phyloP scores from a whole-genome alignment of 768 basidiomycete genomes.

The Leccinum obscurum region DNA sequence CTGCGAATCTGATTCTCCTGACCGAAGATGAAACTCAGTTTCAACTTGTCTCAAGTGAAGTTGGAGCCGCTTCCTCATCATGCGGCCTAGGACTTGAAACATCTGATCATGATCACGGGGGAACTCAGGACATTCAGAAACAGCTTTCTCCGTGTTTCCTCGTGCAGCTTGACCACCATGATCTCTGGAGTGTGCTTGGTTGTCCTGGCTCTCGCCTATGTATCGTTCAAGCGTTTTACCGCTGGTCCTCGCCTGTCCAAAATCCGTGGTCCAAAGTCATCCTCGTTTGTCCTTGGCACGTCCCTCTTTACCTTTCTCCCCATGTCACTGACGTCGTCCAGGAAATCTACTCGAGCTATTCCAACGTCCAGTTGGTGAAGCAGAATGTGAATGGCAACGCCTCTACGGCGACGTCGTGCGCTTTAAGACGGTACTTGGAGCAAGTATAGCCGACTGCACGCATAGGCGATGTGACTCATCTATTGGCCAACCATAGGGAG shows the following conservation, averaged over 20 bases:
- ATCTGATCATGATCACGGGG: conserved; percentile 6
- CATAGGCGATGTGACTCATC: not conserved
- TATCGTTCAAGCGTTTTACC: not conserved
- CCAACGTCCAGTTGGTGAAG: conserved; percentile 25
- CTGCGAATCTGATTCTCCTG: too few species aligned
- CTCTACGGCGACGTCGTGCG: conserved; percentile 32
- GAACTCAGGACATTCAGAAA: conserved; percentile 7
- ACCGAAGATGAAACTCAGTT: too few species aligned
- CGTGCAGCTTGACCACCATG: conserved; percentile 12
- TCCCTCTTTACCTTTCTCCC: not conserved
- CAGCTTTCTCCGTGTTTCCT: not conserved
- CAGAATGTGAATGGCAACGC: conserved; percentile 32
- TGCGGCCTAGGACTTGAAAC: too few species aligned
- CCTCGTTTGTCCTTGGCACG: conserved; percentile 26
- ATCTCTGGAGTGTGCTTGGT: conserved; percentile 1
- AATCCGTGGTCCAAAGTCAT: conserved; percentile 23
- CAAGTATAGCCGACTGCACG: conserved; percentile 2
- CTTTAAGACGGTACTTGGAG: conserved; percentile 30
- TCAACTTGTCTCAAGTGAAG: too few species aligned
- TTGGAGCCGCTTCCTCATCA: too few species aligned
- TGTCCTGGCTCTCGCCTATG: conserved; percentile 11
- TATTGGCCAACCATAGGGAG: conserved; percentile 33
- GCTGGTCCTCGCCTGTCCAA: conserved; percentile 9
- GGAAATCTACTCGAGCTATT: conserved; percentile 33
- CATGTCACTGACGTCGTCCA: conserved; percentile 17